Conservation (phyloP, 306 rosid genomes). For the Medicago truncatula region MtrunA17r5.0-ANR NC_053044.1:34452501-34453000, state of each 20-base stretch:
- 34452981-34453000: not conserved
- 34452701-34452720: not conserved
- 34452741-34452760: constrained; percentile 16
- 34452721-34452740: constrained; percentile 2
- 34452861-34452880: constrained; percentile 31
- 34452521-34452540: too few species aligned
- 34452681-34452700: constrained; percentile 19
- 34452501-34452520: too few species aligned
- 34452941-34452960: constrained; percentile 41
- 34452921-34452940: constrained; percentile 72
- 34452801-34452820: not conserved
- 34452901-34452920: constrained; percentile 96
- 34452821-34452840: not conserved
- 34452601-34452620: not conserved
- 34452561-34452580: too few species aligned
- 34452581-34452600: too few species aligned
- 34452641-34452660: not conserved
- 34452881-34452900: constrained; percentile 97
- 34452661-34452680: not conserved
- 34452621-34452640: not conserved
- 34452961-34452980: constrained; percentile 37
- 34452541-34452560: too few species aligned
- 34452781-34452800: not conserved
- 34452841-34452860: not conserved
- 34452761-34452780: constrained; percentile 13